Base-by-base conservation (phyloP, 225 moss, liverwort and hornwort species). In the Pseudisothecium myosuroides region DNA sequence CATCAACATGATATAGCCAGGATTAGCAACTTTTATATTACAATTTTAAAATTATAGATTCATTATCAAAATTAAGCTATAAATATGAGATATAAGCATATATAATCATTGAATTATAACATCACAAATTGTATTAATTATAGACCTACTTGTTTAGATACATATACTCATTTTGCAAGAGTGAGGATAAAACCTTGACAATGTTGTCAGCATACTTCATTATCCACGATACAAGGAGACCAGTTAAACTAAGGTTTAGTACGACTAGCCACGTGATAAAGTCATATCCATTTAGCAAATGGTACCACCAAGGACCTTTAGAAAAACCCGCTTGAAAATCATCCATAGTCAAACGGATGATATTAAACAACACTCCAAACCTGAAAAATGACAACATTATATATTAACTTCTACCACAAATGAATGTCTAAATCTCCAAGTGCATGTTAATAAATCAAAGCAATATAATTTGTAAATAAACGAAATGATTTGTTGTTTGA, bases 131-230 rank as follows among this genome's bases (percentile, higher is more conserved):
- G 9, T 74, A 12, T 27, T 19, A 21, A 54, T 55, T 75, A 5
- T 36, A 36, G 39, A 80, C 58, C 56, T 72, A 55, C 12, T 63
- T 47, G 7, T 7, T 45, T 20, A 31, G 4, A 76, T 29, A 67
- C 54, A 26, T 45, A 36, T 20, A 37, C 2, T 74, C n/a, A 56
- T 80, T 73, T 83, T 27, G 64, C 16, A 17, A 77, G 28, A 66
- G 56, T 67, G 26, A 68, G 18, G 58, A 77, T 60, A 23, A 85
- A 65, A 99, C 99, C 96, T 99, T 99, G 13, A 97, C 99, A 87
- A 99, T 97, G 81, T 94, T 96, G 93, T 99, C 99, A 8, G 99
- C 95, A 90, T 95, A 96, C 93, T 99, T 99, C 97, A 99, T 96
- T 88, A 99, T 93, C 99, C 97, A 97, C 1, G 99, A 99, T 29